Evolutionary conservation across 2,329 filamentous ascomycete genomes (phyloP).

Genomic region (Juglanconis juglandina): DNA sequence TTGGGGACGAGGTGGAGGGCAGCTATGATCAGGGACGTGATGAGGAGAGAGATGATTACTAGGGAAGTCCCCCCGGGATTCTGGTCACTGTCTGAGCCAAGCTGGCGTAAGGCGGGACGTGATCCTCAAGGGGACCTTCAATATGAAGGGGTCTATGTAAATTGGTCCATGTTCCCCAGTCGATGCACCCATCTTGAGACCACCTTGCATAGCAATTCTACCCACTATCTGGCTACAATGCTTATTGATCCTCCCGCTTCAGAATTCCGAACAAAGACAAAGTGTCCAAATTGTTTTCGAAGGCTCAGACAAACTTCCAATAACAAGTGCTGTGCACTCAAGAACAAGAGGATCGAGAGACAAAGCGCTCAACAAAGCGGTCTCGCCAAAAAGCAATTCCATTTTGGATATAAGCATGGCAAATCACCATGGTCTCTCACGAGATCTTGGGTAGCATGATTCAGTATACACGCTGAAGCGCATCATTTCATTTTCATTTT

Average conservation of each 20-base stretch:
- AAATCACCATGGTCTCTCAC: background rate
- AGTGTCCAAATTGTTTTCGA: no score
- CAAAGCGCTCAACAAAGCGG: background rate
- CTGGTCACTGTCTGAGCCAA: background rate
- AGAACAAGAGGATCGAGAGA: background rate
- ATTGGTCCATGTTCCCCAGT: no score
- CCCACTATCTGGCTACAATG: no score
- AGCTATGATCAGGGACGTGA: constrained; percentile 14
- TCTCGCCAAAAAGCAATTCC: background rate
- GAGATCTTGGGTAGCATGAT: no score
- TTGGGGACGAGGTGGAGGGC: constrained; percentile 1
- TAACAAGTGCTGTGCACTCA: background rate
- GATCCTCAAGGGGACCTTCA: no score
- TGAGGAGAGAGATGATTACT: constrained; percentile 15
- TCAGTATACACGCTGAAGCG: background rate
- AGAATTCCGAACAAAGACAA: no score
- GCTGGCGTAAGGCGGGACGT: background rate
- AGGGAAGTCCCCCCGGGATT: background rate
- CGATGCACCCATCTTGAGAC: no score
- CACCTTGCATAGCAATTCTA: no score
- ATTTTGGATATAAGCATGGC: background rate
- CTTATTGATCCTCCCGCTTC: no score
- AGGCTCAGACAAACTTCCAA: background rate
- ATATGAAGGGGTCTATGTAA: no score
- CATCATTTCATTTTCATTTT: background rate